Evolutionary conservation across 805 yeast genomes (phyloP).

Genomic region (Metschnikowia dekortorum): DNA sequence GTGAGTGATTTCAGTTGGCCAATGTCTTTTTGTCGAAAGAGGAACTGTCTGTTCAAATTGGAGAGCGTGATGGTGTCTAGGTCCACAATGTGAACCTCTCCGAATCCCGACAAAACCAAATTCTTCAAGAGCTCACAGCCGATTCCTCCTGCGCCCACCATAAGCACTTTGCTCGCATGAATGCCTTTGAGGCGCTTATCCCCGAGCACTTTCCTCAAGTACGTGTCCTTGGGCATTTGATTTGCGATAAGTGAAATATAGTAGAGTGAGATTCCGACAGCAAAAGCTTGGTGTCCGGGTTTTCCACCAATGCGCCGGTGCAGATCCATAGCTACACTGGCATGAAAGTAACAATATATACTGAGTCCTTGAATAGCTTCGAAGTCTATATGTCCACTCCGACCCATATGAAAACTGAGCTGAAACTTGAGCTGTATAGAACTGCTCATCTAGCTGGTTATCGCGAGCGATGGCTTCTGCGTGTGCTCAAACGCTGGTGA

Average conservation of each 20-base stretch:
- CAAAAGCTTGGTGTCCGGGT: background rate
- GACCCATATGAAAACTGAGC: background rate
- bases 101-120: conserved; percentile 71
- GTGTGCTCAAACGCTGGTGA: conserved; percentile 46
- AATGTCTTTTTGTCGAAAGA: conserved; percentile 85
- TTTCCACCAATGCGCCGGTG: background rate
- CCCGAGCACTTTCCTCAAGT: conserved; percentile 44
- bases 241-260: conserved; percentile 8
- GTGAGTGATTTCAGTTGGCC: conserved; percentile 83
- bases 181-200: conserved; percentile 25
- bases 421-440: too few species aligned
- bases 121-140: conserved; percentile 90
- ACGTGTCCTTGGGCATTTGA: conserved; percentile 37
- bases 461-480: background rate
- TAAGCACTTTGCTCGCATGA: conserved; percentile 50
- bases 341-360: background rate
- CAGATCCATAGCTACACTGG: background rate
- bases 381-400: background rate
- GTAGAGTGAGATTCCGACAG: conserved; percentile 1
- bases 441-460: background rate
- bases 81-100: conserved; percentile 89
- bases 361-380: background rate
- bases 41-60: conserved; percentile 87
- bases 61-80: conserved; percentile 91
- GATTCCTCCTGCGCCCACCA: conserved; percentile 96